Evolutionary conservation across 23 red algal species (phyloP).

Genomic region (Cyanidioschyzon merolae): DNA sequence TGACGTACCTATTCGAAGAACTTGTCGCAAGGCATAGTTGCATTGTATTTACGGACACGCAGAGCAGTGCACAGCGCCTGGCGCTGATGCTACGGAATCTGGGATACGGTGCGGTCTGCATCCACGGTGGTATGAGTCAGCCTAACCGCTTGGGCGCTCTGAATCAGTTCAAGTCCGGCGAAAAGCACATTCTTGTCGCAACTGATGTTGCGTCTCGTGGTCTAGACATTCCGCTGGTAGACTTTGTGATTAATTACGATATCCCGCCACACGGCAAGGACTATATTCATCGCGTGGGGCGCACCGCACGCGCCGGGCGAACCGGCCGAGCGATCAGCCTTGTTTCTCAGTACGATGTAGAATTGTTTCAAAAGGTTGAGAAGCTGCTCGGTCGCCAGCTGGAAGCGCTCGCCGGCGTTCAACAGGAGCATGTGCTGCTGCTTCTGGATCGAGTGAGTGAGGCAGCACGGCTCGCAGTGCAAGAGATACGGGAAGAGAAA

Average conservation of each 20-base stretch:
- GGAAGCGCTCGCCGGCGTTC: constrained; percentile 34
- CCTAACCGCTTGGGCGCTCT: constrained; percentile 72
- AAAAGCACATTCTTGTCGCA: constrained; percentile 58
- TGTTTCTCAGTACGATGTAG: constrained; percentile 95
- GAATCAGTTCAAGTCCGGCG: constrained; percentile 71
- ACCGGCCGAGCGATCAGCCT: constrained; percentile 84
- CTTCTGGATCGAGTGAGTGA: constrained; percentile 71
- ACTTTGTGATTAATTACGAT: constrained; percentile 94
- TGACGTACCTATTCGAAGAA: constrained; percentile 66
- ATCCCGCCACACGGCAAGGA: constrained; percentile 87
- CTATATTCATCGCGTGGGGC: constrained; percentile 95
- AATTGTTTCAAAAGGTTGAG: constrained; percentile 87
- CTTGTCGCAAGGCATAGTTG: constrained; percentile 49
- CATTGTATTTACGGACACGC: constrained; percentile 96
- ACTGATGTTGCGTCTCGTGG: constrained; percentile 94
- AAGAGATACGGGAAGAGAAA: constrained; percentile 12
- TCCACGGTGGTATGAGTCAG: constrained; percentile 94
- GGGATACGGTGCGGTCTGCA: constrained; percentile 68
- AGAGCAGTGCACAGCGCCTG: constrained; percentile 66
- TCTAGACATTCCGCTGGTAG: constrained; percentile 90
- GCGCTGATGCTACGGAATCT: constrained; percentile 59
- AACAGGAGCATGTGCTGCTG: constrained; percentile 57
- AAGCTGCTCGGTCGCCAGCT: constrained; percentile 88
- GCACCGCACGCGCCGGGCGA: constrained; percentile 79
- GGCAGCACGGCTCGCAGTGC: constrained; percentile 48